Evolutionary conservation across 371 early-diverging fungal genomes (phyloP).

Genomic region (Mucor racemosus): DNA sequence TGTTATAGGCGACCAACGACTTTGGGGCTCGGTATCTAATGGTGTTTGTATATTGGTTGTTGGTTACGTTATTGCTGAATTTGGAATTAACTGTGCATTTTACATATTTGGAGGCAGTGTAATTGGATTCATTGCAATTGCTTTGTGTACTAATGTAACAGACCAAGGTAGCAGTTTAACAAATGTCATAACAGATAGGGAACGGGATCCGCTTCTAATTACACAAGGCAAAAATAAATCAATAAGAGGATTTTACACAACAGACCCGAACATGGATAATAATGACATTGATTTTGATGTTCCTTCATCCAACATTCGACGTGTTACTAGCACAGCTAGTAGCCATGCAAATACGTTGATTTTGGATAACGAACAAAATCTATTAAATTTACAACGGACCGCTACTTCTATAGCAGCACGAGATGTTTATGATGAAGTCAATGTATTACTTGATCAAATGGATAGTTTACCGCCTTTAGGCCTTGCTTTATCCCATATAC

Average conservation of each 20-base stretch:
- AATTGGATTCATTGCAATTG: conserved; percentile 19
- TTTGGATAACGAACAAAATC: conserved; percentile 22
- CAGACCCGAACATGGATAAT: conserved; percentile 11
- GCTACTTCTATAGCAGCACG: conserved; percentile 32
- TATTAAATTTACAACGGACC: conserved; percentile 25
- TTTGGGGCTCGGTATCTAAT: conserved; percentile 53
- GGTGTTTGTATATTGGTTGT: conserved; percentile 41
- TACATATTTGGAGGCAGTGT: conserved; percentile 48
- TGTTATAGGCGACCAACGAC: conserved; percentile 45
- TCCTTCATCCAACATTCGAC: conserved; percentile 16
- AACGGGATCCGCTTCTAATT: conserved; percentile 16
- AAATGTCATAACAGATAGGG: not conserved
- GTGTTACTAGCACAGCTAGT: conserved; percentile 36
- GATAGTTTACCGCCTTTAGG: conserved; percentile 48
- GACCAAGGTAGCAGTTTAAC: not conserved
- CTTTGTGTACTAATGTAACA: conserved; percentile 16
- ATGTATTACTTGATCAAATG: conserved; percentile 25
- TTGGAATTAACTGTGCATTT: conserved; percentile 42
- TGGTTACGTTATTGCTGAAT: conserved; percentile 34
- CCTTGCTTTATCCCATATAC: conserved; percentile 50
- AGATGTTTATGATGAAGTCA: conserved; percentile 42
- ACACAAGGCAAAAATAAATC: conserved; percentile 11
- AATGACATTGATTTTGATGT: conserved; percentile 1
- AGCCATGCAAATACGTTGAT: conserved; percentile 43
- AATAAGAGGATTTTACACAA: conserved; percentile 20